Base-by-base conservation (phyloP, 2,329 filamentous ascomycete genomes). In the Cercospora sp. region DNA sequence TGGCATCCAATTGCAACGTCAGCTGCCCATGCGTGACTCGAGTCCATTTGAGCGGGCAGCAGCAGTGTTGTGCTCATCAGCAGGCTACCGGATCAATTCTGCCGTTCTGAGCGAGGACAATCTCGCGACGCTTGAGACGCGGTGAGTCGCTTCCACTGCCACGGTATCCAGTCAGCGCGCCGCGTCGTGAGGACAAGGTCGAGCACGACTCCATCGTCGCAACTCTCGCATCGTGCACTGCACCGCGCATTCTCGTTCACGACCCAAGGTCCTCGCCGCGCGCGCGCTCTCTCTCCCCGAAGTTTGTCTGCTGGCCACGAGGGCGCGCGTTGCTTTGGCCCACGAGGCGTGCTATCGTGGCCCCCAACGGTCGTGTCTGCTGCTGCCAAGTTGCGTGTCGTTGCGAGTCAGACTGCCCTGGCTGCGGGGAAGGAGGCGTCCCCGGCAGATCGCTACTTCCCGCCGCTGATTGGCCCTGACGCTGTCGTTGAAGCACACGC, bases 151-250 rank as follows among this genome's bases (percentile, higher is more conserved):
- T 66, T 67, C 71, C 69, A 62, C 51, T 33, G 13, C 20, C 26
- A 55, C 63, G 71, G 71, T 73, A 73, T 69, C 71, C 71, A 71
- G 69, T 73, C 59, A 31, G 63, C 48, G 16, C 9, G 28, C 61
- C 16, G 23, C 61, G 20, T 31, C 16, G 66, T 26, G 33, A 40
- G 59, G 40, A 55, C 18, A 31, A 36, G 28, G 33, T 16, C 30
- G 26, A 63, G n/a, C 28, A 33, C 60, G 61, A 45, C 59, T 61
- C 59, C 40, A 33, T 28, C 31, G 12, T 20, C 23, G 51, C 23
- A 26, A 16, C 12, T 20, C 42, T 48, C 42, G 13, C 42, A 48
- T 48, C 42, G 18, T 48, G 42, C 42, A 20, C n/a, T 16, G 42
- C 42, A 8, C 42, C 2, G 9, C 5, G n/a, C 42, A n/a, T 42